These are phyloP conservation scores for Penicillium expansum DNA, from an alignment of 2,329 filamentous ascomycete species.

Conservation along the genomic window DNA sequence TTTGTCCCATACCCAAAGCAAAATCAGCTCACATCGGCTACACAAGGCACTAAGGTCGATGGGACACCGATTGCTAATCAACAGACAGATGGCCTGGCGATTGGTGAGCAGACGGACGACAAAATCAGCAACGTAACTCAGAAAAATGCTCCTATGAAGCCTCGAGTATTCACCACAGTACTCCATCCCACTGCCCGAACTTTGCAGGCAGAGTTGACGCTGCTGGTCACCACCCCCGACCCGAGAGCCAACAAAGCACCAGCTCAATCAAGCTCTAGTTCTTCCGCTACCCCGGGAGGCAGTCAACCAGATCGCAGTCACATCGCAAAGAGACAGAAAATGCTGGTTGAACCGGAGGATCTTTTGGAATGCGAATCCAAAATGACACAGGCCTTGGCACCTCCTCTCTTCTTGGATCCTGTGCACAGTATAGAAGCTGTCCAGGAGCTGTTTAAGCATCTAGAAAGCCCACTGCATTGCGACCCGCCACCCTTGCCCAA, in stretches of 20 bases:
- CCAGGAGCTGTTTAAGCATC: conserved; percentile 66
- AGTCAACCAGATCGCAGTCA: conserved; percentile 55
- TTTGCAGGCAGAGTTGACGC: conserved; percentile 69
- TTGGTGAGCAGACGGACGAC: conserved; percentile 42
- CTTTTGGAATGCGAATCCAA: conserved; percentile 73
- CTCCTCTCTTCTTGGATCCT: conserved; percentile 74
- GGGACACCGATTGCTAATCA: conserved; percentile 14
- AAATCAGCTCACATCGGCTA: conserved; percentile 34
- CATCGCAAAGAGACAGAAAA: conserved; percentile 68
- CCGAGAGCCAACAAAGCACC: conserved; percentile 51
- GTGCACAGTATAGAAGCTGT: conserved; percentile 67
- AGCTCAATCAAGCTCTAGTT: conserved; percentile 38
- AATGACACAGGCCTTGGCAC: conserved; percentile 69
- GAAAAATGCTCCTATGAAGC: conserved; percentile 51
- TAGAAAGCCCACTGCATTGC: conserved; percentile 74
- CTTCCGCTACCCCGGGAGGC: conserved; percentile 61
- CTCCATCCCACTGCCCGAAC: conserved; percentile 79
- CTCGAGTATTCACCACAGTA: conserved; percentile 72
- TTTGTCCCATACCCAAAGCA: conserved; percentile 69
- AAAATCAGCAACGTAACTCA: conserved; percentile 36
- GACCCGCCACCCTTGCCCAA: conserved; percentile 78
- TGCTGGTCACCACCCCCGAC: conserved; percentile 71
- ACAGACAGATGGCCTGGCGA: conserved; percentile 23
- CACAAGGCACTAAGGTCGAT: conserved; percentile 26
- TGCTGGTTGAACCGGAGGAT: conserved; percentile 73